Percentiles rank a stretch among this genome's conserved stretches.
phyloP scores from a whole-genome alignment of 208 protist species.

The Angomonas desouzai region DNA sequence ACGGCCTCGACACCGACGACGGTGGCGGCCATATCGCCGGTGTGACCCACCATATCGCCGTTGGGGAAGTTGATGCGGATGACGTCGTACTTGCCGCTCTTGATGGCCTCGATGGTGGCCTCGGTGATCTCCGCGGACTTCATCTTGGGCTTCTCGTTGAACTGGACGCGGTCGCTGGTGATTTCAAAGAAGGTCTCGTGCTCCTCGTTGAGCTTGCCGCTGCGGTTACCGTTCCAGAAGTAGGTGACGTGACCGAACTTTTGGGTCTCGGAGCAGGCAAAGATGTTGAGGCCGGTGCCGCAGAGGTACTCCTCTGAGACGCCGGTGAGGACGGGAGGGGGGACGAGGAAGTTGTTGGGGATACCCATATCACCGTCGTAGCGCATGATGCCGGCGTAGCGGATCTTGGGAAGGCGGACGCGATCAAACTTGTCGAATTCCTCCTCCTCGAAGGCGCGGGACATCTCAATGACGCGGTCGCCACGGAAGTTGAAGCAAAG shows the following conservation, averaged over 20 bases:
- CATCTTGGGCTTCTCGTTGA: conserved; percentile 94
- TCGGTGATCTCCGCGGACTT: conserved; percentile 92
- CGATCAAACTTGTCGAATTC: conserved; percentile 92
- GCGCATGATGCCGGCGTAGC: conserved; percentile 94
- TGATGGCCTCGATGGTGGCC: conserved; percentile 83
- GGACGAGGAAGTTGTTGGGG: conserved; percentile 93
- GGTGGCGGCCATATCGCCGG: conserved; percentile 87
- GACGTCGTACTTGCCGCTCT: conserved; percentile 88
- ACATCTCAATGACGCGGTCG: conserved; percentile 94
- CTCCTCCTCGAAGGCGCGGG: conserved; percentile 90
- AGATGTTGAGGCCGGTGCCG: conserved; percentile 79
- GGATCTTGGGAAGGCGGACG: conserved; percentile 87
- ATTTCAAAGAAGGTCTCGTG: conserved; percentile 92
- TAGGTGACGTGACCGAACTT: conserved; percentile 97
- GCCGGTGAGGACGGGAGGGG: conserved; percentile 82
- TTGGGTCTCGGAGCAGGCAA: conserved; percentile 94
- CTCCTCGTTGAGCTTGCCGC: conserved; percentile 84
- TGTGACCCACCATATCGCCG: conserved; percentile 96
- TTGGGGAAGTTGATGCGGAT: conserved; percentile 95
- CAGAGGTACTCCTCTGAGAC: conserved; percentile 91
- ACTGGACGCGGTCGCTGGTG: conserved; percentile 86
- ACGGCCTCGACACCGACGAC: conserved; percentile 77
- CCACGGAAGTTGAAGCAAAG: conserved; percentile 95
- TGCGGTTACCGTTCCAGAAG: conserved; percentile 97
- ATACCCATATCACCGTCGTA: conserved; percentile 95